Evolutionary conservation across 306 rosid genomes (phyloP).

Genomic region (Gleditsia sinensis): DNA sequence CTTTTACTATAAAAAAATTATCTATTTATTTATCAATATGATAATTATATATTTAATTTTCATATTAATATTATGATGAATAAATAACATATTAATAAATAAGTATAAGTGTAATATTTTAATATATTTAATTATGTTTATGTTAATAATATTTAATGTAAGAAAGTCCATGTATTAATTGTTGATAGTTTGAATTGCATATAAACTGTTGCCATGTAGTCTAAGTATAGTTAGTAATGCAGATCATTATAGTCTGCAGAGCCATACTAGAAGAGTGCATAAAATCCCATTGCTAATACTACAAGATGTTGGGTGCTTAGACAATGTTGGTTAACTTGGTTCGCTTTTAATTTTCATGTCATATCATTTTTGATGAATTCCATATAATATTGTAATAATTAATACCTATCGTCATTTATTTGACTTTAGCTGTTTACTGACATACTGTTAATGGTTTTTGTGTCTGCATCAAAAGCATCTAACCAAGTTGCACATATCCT

Average conservation of each 20-base stretch:
- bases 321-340: conserved; percentile 20
- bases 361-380: conserved; percentile 28
- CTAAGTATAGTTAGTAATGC: background rate
- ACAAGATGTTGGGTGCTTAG: conserved; percentile 9
- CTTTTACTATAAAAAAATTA: background rate
- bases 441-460: conserved; percentile 35
- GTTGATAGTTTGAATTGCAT: conserved; percentile 9
- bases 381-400: conserved; percentile 23
- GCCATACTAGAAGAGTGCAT: conserved; percentile 13
- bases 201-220: conserved; percentile 9
- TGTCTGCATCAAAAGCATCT: conserved; percentile 50
- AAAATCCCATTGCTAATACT: conserved; percentile 3
- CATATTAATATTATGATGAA: background rate
- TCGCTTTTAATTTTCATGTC: conserved; percentile 18
- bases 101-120: background rate
- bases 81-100: background rate
- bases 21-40: background rate
- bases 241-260: conserved; percentile 12
- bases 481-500: conserved; percentile 80
- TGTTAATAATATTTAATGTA: background rate
- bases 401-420: conserved; percentile 14
- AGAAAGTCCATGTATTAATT: background rate
- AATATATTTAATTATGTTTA: background rate
- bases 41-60: background rate
- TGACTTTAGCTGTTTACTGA: conserved; percentile 35